Evolutionary conservation across 257 asterid genomes (phyloP).

Genomic region (Nicotiana undulata): DNA sequence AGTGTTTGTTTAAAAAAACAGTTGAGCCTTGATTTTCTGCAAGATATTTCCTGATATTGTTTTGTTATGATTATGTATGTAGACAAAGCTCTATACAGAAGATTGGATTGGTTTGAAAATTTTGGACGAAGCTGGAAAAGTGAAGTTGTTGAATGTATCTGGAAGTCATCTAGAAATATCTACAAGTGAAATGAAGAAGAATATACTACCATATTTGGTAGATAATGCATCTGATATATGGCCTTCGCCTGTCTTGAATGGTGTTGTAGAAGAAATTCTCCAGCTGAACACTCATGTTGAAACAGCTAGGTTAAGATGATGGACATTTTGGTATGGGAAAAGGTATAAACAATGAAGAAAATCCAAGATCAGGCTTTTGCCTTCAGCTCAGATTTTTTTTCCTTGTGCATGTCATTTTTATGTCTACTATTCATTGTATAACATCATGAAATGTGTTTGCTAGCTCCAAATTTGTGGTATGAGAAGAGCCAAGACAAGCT

Average conservation of each 20-base stretch:
- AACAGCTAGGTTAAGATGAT: not conserved
- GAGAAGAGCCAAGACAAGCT: too few relatives aligned
- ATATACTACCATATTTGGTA: slow-evolving; percentile 66
- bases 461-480: too few relatives aligned
- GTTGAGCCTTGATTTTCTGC: not conserved
- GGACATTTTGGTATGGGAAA: not conserved
- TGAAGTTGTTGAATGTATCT: slow-evolving; percentile 49
- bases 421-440: not conserved
- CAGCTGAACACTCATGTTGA: slow-evolving; percentile 17
- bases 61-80: slow-evolving; percentile 15
- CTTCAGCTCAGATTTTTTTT: not conserved
- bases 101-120: slow-evolving; percentile 85
- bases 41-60: not conserved
- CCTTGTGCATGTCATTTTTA: not conserved
- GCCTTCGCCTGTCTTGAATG: slow-evolving; percentile 4
- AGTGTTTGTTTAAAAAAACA: too few relatives aligned
- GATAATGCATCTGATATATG: slow-evolving; percentile 24
- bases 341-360: not conserved
- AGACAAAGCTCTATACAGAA: slow-evolving; percentile 73
- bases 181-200: slow-evolving; percentile 42
- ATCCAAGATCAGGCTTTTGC: not conserved
- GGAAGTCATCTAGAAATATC: slow-evolving; percentile 68
- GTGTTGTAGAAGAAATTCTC: slow-evolving; percentile 19
- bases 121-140: slow-evolving; percentile 80
- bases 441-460: not conserved